phyloP scores from a whole-genome alignment of 495 filamentous ascomycete genomes.

The Sporormia fimetaria region DNA sequence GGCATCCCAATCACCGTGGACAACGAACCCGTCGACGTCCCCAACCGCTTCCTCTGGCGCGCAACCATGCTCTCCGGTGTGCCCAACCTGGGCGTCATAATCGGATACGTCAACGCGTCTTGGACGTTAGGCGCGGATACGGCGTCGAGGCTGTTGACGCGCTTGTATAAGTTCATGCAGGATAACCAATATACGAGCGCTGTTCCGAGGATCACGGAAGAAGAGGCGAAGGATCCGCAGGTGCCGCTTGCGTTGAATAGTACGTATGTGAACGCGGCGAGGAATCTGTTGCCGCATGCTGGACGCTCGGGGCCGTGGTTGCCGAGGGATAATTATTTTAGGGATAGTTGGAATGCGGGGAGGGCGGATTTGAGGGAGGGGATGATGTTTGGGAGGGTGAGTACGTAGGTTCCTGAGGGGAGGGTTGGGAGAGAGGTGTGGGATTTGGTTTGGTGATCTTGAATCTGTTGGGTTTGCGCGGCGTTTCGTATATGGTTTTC shows the following conservation, averaged over 20 bases:
- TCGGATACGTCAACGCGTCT: slow-evolving; percentile 47
- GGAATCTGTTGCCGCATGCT: slow-evolving; percentile 35
- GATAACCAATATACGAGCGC: slow-evolving; percentile 32
- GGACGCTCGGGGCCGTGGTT: slow-evolving; percentile 44
- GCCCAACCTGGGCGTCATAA: slow-evolving; percentile 44
- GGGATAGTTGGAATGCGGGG: slow-evolving; percentile 41
- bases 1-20: slow-evolving; percentile 44
- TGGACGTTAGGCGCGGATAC: slow-evolving; percentile 53
- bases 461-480: no score
- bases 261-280: slow-evolving; percentile 40
- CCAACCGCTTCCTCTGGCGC: slow-evolving; percentile 45
- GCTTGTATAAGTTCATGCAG: slow-evolving; percentile 37
- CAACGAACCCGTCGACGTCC: slow-evolving; percentile 38
- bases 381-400: slow-evolving; percentile 24
- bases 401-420: slow-evolving; percentile 8
- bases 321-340: slow-evolving; percentile 43
- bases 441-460: no score
- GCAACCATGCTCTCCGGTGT: slow-evolving; percentile 49
- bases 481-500: no score
- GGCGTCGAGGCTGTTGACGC: slow-evolving; percentile 38
- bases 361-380: slow-evolving; percentile 39
- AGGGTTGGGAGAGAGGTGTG: no score
- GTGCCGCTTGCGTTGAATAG: slow-evolving; percentile 39
- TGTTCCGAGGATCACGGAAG: slow-evolving; percentile 24
- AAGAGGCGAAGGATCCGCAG: slow-evolving; percentile 28